Evolutionary conservation across 169 alveolate genomes (phyloP).

Genomic region (Cryptosporidium xiaoi): DNA sequence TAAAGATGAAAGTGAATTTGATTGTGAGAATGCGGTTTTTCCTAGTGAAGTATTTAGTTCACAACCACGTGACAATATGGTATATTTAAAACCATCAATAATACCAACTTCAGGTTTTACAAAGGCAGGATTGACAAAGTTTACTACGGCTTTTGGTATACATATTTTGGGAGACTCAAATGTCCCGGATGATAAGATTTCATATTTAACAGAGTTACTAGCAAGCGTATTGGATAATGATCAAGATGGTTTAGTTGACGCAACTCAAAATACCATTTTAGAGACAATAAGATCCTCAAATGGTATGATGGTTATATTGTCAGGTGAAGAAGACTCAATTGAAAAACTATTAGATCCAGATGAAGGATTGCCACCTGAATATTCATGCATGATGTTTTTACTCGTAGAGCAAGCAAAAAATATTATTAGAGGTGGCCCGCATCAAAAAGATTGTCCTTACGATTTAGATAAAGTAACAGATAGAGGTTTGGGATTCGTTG

Average conservation of each 20-base stretch:
- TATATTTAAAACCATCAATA: slow-evolving; percentile 50
- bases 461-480: slow-evolving; percentile 50
- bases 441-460: slow-evolving; percentile 66
- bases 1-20: slow-evolving; percentile 10
- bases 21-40: slow-evolving; percentile 44
- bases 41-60: slow-evolving; percentile 36
- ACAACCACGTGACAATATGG: slow-evolving; percentile 49
- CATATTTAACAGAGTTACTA: slow-evolving; percentile 57
- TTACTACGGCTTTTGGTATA: slow-evolving; percentile 63
- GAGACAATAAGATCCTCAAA: slow-evolving; percentile 61
- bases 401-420: slow-evolving; percentile 72
- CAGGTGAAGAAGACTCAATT: slow-evolving; percentile 57
- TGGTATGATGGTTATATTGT: slow-evolving; percentile 69
- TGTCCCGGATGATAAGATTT: slow-evolving; percentile 59
- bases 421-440: slow-evolving; percentile 70
- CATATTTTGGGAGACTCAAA: slow-evolving; percentile 30
- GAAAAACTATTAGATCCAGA: slow-evolving; percentile 50
- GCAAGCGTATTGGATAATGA: slow-evolving; percentile 74
- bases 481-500: slow-evolving; percentile 66
- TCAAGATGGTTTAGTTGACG: slow-evolving; percentile 71
- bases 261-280: slow-evolving; percentile 67
- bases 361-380: slow-evolving; percentile 64
- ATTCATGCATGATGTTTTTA: slow-evolving; percentile 72
- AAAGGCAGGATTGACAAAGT: slow-evolving; percentile 67
- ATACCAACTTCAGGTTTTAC: slow-evolving; percentile 71